Evolutionary conservation across 345 rosid genomes (phyloP).

Genomic region (Corchorus capsularis): DNA sequence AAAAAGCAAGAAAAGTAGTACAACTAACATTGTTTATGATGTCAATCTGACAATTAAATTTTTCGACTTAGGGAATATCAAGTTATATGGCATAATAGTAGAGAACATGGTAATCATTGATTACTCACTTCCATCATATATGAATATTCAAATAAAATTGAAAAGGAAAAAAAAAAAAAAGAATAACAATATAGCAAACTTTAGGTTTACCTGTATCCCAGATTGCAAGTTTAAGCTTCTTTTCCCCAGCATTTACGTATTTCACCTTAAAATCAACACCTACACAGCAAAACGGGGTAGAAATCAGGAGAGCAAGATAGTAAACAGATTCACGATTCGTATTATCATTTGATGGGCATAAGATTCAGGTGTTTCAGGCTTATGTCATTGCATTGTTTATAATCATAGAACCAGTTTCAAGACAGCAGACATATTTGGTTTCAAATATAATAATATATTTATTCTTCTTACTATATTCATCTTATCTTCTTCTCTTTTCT

Average conservation of each 20-base stretch:
- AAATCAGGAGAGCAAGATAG: not conserved
- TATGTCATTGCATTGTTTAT: not conserved
- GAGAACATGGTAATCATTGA: not conserved
- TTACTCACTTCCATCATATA: not conserved
- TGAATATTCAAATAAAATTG: not conserved
- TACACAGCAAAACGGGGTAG: slow-evolving; percentile 21
- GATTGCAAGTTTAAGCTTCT: slow-evolving; percentile 90
- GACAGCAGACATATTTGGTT: not conserved
- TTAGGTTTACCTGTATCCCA: slow-evolving; percentile 81
- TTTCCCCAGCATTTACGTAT: slow-evolving; percentile 69
- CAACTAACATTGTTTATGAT: not conserved
- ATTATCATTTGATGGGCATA: not conserved
- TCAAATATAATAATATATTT: not conserved
- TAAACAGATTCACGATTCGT: not conserved
- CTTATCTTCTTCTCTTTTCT: not conserved
- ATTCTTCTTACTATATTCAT: too few relatives aligned
- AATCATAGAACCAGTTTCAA: not conserved
- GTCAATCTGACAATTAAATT: too few relatives aligned
- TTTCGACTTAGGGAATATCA: not conserved
- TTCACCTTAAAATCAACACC: slow-evolving; percentile 97
- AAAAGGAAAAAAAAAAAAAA: not conserved
- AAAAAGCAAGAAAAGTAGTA: not conserved
- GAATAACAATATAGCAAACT: not conserved
- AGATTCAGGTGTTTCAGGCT: not conserved
- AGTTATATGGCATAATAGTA: not conserved